Evolutionary conservation across 2,329 filamentous ascomycete species (phyloP).

Genomic region (Talaromyces sp.): DNA sequence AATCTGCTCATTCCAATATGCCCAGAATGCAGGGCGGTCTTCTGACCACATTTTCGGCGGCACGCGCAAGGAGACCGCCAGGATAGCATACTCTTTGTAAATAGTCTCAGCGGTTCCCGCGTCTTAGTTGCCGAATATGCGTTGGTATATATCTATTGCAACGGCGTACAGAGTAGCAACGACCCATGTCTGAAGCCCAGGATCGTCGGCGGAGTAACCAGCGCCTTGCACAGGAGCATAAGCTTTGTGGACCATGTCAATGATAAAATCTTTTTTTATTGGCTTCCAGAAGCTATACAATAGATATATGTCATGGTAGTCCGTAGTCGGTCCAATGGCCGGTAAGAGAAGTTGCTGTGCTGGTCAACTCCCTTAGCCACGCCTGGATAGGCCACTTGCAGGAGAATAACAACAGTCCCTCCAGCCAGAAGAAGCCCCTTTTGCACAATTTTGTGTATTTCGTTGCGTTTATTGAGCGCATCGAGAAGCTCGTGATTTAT

Average conservation of each 20-base stretch:
- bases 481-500: conserved; percentile 12
- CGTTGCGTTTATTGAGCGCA: conserved; percentile 18
- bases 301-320: conserved; percentile 37
- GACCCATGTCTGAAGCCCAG: conserved; percentile 35
- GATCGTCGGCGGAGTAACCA: conserved; percentile 31
- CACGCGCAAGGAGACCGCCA: conserved; percentile 23
- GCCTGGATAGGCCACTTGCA: conserved; percentile 37
- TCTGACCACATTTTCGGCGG: conserved; percentile 32
- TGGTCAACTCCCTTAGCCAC: conserved; percentile 32
- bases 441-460: conserved; percentile 26
- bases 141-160: conserved; percentile 29
- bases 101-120: conserved; percentile 18
- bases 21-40: conserved; percentile 29
- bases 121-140: conserved; percentile 28
- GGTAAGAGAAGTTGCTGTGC: conserved; percentile 35
- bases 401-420: conserved; percentile 32
- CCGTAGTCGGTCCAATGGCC: conserved; percentile 30
- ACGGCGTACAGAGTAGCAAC: conserved; percentile 36
- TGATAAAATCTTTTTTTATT: conserved; percentile 28
- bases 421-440: conserved; percentile 32
- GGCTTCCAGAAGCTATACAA: conserved; percentile 32
- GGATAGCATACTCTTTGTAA: conserved; percentile 22
- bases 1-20: conserved; percentile 33
- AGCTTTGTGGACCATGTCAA: conserved; percentile 31
- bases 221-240: conserved; percentile 28